These are phyloP conservation scores for Xylaria sp. DNA, from an alignment of 2,329 filamentous ascomycete genomes.

Conservation along the genomic window DNA sequence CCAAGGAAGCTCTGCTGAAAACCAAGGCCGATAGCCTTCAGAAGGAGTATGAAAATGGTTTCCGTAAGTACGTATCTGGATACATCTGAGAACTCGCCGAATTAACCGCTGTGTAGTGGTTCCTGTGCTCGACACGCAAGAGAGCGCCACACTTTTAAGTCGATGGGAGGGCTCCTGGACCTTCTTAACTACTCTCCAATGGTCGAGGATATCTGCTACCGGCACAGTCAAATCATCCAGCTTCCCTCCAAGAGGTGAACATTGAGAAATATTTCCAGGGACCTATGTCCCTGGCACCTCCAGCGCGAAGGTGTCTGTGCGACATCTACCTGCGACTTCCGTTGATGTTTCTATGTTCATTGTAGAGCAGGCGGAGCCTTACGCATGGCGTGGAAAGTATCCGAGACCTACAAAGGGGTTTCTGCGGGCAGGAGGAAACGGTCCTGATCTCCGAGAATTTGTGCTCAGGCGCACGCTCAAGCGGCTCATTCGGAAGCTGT, in stretches of 20 bases:
- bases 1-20: conserved; percentile 76
- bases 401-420: conserved; percentile 25
- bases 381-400: conserved; percentile 31
- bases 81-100: neutral
- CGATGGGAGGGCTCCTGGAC: conserved; percentile 86
- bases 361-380: conserved; percentile 28
- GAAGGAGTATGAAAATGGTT: conserved; percentile 81
- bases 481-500: conserved; percentile 44
- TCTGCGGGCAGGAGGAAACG: conserved; percentile 42
- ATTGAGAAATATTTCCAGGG: conserved; percentile 22
- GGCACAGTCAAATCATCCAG: conserved; percentile 69
- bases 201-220: conserved; percentile 70
- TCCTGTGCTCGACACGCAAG: conserved; percentile 72
- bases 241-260: conserved; percentile 71
- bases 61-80: conserved; percentile 58
- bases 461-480: conserved; percentile 37
- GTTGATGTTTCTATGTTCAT: conserved; percentile 36
- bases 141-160: conserved; percentile 67
- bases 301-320: conserved; percentile 14
- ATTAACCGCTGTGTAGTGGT: conserved; percentile 53
- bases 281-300: conserved; percentile 10
- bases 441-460: conserved; percentile 46
- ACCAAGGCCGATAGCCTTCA: conserved; percentile 71
- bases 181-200: conserved; percentile 74
- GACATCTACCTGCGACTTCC: conserved; percentile 22